Evolutionary conservation across 805 yeast genomes (phyloP), one percentile per base, ranked within the genome.

Genomic region (Jamesozyma spencerorum): DNA sequence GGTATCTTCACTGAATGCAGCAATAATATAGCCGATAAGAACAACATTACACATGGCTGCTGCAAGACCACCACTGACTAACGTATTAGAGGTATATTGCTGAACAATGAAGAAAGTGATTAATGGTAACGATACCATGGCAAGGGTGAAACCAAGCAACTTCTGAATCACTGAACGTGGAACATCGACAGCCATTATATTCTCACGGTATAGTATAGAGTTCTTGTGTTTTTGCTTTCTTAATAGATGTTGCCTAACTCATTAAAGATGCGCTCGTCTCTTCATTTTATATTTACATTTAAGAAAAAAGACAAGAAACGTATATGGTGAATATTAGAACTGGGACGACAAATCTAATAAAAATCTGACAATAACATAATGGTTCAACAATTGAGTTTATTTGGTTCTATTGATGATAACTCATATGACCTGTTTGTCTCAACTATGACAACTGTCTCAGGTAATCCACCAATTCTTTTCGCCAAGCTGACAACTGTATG

Each of bases 21-120:
- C 82, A 14, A 80, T 68, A 27, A 84, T 77, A 53, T 81, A 84
- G 1, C 82, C 84, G 39, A 83, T 73, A 48, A 84, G 64, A 17
- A 84, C 92, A 5, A 79, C 62, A 54, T 84, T 84, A 20, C 92
- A 92, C 42, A 75, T 74, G 14, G 75, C 67, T 2, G 92, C 92
- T 29, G 88, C 85, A n/a, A 79, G 54, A 2, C 92, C 92, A 32
- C 94, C 94, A 38, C 85, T 78, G 11, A 80, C 64, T 12, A 83
- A 60, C 1, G 87, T 73, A 51, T 74, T 82, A 14, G 49, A 37
- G 6, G 57, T 50, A 15, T 41, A 42, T 49, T 68, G 70, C 48
- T 76, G 80, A 13, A 70, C 58, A 1, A 63, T 45, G 57, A 84
- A 84, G 60, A 84, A 84, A 1, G 81, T 65, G 20, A 71, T 39